phyloP scores from a whole-genome alignment of 331 rosid genomes.

The Acacia concinna region DNA sequence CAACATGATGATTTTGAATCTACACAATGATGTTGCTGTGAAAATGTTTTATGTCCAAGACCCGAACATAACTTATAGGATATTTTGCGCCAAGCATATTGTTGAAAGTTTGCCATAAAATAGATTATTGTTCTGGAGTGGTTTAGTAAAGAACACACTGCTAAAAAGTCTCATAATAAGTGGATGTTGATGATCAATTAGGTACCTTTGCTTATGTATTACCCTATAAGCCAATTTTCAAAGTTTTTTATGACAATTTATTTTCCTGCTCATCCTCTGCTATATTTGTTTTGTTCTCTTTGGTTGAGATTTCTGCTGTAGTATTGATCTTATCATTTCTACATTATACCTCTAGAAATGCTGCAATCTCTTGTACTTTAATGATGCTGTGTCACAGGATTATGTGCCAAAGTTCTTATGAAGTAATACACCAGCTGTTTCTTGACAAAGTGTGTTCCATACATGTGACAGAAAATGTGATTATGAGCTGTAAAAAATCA shows the following conservation, averaged over 20 bases:
- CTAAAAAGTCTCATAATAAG: not conserved
- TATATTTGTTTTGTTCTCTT: not conserved
- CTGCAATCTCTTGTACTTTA: not conserved
- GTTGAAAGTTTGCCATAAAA: not conserved
- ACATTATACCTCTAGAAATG: not conserved
- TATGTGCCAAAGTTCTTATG: not conserved
- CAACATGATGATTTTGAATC: conserved; percentile 2
- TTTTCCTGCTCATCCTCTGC: not conserved
- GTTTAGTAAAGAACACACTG: not conserved
- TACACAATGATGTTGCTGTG: not conserved
- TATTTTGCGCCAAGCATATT: not conserved
- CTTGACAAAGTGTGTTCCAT: not conserved
- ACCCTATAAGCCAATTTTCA: not conserved
- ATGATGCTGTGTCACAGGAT: not conserved
- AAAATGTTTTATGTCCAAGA: not conserved
- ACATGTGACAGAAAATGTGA: not conserved
- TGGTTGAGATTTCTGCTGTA: not conserved
- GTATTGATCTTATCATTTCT: not conserved
- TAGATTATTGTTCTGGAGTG: not conserved
- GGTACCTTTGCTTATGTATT: not conserved
- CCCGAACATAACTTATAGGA: not conserved
- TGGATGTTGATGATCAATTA: not conserved
- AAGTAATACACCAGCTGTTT: not conserved
- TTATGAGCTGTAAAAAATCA: not conserved
- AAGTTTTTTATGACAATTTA: not conserved